phyloP scores from a whole-genome alignment of 1,284 basidiomycete genomes.

The Pseudozyma sp. region DNA sequence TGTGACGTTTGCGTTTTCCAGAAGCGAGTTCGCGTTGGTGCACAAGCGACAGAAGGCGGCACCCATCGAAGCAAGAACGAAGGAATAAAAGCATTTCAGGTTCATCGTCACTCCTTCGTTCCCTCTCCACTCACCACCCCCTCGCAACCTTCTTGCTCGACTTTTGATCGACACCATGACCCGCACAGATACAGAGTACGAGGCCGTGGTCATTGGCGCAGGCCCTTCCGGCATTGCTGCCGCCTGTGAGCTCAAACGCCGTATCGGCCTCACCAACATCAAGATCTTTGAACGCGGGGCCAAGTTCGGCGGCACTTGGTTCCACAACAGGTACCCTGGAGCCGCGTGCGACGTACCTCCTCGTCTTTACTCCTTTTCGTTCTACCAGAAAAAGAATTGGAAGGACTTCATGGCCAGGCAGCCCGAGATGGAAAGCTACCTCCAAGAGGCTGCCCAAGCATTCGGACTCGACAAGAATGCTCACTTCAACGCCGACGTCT shows the following conservation, averaged over 20 bases:
- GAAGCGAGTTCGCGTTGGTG: no score
- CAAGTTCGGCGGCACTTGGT: conserved; percentile 52
- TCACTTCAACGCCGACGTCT: conserved; percentile 37
- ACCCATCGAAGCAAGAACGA: neutral
- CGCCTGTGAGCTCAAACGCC: conserved; percentile 30
- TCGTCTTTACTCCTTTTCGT: conserved; percentile 54
- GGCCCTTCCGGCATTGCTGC: conserved; percentile 43
- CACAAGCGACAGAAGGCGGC: neutral
- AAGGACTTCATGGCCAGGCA: conserved; percentile 30
- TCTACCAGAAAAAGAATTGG: conserved; percentile 40
- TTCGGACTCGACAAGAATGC: conserved; percentile 34
- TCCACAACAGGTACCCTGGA: conserved; percentile 50
- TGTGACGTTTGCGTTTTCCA: no score
- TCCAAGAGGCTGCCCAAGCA: conserved; percentile 28
- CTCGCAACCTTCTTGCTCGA: neutral
- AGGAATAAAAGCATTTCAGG: no score
- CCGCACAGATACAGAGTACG: conserved; percentile 25
- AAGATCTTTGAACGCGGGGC: conserved; percentile 36
- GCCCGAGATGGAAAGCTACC: conserved; percentile 46
- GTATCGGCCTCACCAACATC: conserved; percentile 34
- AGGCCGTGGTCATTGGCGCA: conserved; percentile 48
- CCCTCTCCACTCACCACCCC: neutral
- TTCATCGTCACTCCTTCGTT: neutral
- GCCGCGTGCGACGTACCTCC: conserved; percentile 54
- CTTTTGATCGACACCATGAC: conserved; percentile 1